These are phyloP conservation scores for Fraxinus angustifolia DNA, from an alignment of 305 asterid species.

Conservation along the genomic window DNA sequence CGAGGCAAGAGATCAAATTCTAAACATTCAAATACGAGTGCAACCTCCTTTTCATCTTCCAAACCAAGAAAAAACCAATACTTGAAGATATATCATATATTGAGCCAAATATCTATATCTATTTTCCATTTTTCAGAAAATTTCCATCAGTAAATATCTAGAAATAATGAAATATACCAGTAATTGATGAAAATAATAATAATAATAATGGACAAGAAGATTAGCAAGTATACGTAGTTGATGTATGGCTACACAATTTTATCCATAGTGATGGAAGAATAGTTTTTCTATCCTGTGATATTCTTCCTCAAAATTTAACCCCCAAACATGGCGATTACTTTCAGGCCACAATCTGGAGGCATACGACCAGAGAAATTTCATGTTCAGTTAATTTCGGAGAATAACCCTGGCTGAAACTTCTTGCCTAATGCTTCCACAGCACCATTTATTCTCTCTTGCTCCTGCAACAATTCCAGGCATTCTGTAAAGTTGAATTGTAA, in stretches of 20 bases:
- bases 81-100: background rate
- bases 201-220: background rate
- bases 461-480: conserved; percentile 41
- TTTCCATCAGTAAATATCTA: background rate
- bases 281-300: background rate
- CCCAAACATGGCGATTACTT: background rate
- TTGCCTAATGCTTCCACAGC: conserved; percentile 59
- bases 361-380: background rate
- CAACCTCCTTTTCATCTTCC: background rate
- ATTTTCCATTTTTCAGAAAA: background rate
- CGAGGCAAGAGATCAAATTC: background rate
- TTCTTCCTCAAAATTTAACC: background rate
- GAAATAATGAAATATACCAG: background rate
- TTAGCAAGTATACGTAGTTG: background rate
- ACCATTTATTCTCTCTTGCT: conserved; percentile 47
- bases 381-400: conserved; percentile 37
- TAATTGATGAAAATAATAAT: background rate
- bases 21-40: background rate
- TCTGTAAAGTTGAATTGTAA: background rate
- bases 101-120: background rate
- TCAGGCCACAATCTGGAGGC: background rate
- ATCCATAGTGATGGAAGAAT: background rate
- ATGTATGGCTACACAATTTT: background rate
- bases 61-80: background rate
- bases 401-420: conserved; percentile 41